Evolutionary conservation across 305 asterid genomes (phyloP), one percentile per base, ranked within the genome.

Genomic region (Vinca major): DNA sequence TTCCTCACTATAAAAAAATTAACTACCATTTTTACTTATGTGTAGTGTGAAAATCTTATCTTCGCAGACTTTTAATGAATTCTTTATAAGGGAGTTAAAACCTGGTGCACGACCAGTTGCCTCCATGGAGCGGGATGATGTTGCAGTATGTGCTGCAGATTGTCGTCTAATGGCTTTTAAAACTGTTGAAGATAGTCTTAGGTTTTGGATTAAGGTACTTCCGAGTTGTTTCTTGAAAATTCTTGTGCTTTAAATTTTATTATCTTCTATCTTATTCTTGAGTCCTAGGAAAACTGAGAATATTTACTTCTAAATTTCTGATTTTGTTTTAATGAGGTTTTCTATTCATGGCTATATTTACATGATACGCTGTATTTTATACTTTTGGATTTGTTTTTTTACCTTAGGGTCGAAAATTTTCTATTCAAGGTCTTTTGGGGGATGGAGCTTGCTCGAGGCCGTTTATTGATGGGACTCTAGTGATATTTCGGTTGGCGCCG

Each of bases 401-500:
- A 63, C 67, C 67, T 54, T 66, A 94, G 99, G 99, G 99, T 48
- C 85, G 89, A 13, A 94, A 94, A 71, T 94, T 91, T 79, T 94
- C 99, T 63, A 76, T 94, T 66, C 80, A 69, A 83, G 99, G 99
- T 60, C 97, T 94, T 71, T 80, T 94, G 82, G 96, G 98, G 68
- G 70, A 86, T 67, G 95, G 86, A 82, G 70, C 81, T 44, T 83
- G 81, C 81, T 79, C 93, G 49, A 64, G 73, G 74, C 83, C 82
- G 69, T 94, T 89, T 81, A 75, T 70, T 72, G 84, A 80, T 79
- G 97, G 97, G 76, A 83, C 88, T 76, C 72, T 94, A 63, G 99
- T 91, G 79, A 91, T 94, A 84, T 94, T 89, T 79, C 89, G 99
- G 75, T 80, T 94, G 91, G 99, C 99, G 33, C 99, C 99, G 69